phyloP scores from a whole-genome alignment of 768 basidiomycete species.

The Plicaturopsis crispa region DNA sequence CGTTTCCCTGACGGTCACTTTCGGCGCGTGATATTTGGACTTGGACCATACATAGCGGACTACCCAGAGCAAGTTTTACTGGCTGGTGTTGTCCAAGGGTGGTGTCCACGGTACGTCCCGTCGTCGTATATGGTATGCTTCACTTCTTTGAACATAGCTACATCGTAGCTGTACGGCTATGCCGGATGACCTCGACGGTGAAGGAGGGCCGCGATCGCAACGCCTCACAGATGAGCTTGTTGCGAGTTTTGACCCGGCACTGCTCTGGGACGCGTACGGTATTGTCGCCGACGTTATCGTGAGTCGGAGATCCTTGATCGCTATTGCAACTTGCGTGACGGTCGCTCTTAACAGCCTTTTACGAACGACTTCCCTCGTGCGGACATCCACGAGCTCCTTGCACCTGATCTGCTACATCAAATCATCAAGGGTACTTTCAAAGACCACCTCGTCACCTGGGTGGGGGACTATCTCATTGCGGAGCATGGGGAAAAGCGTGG shows the following conservation, averaged over 20 bases:
- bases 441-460: slow-evolving; percentile 21
- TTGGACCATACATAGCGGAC: slow-evolving; percentile 14
- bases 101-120: slow-evolving; percentile 12
- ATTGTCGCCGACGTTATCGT: slow-evolving; percentile 24
- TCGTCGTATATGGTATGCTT: no score
- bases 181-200: slow-evolving; percentile 17
- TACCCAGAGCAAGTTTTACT: slow-evolving; percentile 16
- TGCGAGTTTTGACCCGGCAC: slow-evolving; percentile 10
- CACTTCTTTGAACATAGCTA: slow-evolving; percentile 7
- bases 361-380: slow-evolving; percentile 24
- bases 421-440: slow-evolving; percentile 20
- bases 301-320: slow-evolving; percentile 8
- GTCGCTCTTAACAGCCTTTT: slow-evolving; percentile 19
- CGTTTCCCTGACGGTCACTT: slow-evolving; percentile 20
- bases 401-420: slow-evolving; percentile 23
- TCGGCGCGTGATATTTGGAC: slow-evolving; percentile 11
- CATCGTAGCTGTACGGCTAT: slow-evolving; percentile 17
- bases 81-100: slow-evolving; percentile 10
- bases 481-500: slow-evolving; percentile 6
- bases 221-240: slow-evolving; percentile 15
- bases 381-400: slow-evolving; percentile 24
- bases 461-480: slow-evolving; percentile 12
- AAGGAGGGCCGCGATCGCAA: slow-evolving; percentile 7
- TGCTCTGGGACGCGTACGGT: slow-evolving; percentile 25
- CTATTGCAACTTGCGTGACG: neutral